These are phyloP conservation scores for Cryptomeria japonica DNA, from an alignment of 75 land plant species.

Conservation along the genomic window DNA sequence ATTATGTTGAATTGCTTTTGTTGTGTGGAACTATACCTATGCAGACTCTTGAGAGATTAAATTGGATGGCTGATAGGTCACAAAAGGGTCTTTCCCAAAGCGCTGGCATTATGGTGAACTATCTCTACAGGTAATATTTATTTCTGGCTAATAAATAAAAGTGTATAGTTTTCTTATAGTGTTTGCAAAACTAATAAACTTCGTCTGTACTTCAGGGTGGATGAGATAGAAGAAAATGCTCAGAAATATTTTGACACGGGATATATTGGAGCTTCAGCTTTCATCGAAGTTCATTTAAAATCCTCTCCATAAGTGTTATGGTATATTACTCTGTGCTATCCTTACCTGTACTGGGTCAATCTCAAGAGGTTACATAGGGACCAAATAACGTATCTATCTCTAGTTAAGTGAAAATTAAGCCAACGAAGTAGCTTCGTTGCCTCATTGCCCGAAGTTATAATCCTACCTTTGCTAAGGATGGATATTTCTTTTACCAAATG, in stretches of 20 bases:
- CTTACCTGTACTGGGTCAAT: neutral
- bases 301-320: neutral
- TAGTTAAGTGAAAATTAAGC: neutral
- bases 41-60: slow-evolving; percentile 76
- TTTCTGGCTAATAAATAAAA: neutral
- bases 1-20: neutral
- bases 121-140: slow-evolving; percentile 66
- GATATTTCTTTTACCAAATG: neutral
- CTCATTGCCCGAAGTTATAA: neutral
- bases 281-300: neutral
- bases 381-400: neutral
- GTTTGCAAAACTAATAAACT: neutral
- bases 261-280: slow-evolving; percentile 35
- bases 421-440: neutral
- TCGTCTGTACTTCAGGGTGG: slow-evolving; percentile 39
- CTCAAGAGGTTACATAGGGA: neutral
- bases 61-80: slow-evolving; percentile 96
- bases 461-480: neutral
- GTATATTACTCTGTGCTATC: neutral
- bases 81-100: slow-evolving; percentile 72
- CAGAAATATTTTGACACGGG: slow-evolving; percentile 56
- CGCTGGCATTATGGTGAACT: slow-evolving; percentile 96
- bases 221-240: slow-evolving; percentile 64
- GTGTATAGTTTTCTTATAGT: neutral
- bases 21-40: neutral